Conservation (phyloP, 148 eudicot species). For the Arbutus unedo region DNA sequence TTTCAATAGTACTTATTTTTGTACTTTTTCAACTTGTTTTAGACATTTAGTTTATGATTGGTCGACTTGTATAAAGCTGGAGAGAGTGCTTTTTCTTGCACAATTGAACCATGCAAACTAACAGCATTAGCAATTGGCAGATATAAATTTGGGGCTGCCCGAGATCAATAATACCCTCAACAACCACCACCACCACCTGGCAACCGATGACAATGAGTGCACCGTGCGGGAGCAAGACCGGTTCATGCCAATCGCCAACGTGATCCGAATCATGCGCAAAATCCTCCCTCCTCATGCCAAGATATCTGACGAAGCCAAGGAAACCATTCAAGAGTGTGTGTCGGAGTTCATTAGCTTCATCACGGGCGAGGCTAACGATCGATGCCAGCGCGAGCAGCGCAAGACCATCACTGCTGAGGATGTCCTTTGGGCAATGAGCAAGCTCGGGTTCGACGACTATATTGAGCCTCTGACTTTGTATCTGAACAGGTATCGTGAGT, state of each 20-base stretch:
- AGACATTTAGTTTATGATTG: too few species aligned
- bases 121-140: not conserved
- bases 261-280: conserved; percentile 86
- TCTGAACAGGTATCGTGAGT: conserved; percentile 72
- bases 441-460: conserved; percentile 91
- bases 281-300: conserved; percentile 90
- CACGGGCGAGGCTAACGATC: conserved; percentile 88
- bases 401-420: conserved; percentile 95
- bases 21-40: too few species aligned
- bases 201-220: conserved; percentile 52
- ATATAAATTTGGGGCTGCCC: not conserved
- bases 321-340: conserved; percentile 90
- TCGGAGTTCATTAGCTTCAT: conserved; percentile 95
- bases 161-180: conserved; percentile 21
- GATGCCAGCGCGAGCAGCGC: conserved; percentile 95
- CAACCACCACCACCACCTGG: conserved; percentile 13
- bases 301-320: conserved; percentile 90
- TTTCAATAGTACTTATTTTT: too few species aligned
- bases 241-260: conserved; percentile 96
- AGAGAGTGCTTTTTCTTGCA: too few species aligned
- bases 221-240: conserved; percentile 81
- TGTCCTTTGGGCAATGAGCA: conserved; percentile 95
- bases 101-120: not conserved
- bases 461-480: conserved; percentile 85
- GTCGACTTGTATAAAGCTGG: too few species aligned